Evolutionary conservation across 257 asterid species (phyloP).

Genomic region (Solanum lignicaule): DNA sequence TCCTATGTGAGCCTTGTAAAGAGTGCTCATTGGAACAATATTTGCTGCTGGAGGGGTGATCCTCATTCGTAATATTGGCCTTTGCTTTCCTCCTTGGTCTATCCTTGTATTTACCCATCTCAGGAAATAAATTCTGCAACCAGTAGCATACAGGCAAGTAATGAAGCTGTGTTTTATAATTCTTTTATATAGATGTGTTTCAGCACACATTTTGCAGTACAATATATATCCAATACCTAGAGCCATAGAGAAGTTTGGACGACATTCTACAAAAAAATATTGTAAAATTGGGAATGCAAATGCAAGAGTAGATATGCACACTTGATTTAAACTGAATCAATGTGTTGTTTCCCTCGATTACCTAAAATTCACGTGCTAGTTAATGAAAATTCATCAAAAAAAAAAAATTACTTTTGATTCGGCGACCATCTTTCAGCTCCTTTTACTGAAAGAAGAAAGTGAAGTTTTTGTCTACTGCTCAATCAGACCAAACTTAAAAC

Average conservation of each 20-base stretch:
- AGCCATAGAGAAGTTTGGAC: neutral
- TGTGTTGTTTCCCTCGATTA: neutral
- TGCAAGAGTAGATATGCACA: neutral
- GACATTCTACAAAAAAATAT: neutral
- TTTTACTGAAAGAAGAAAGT: neutral
- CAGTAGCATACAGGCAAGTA: neutral
- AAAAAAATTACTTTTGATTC: neutral
- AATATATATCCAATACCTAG: neutral
- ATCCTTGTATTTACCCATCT: slow-evolving; percentile 12
- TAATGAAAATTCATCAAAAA: neutral
- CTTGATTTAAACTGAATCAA: neutral
- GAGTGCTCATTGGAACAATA: slow-evolving; percentile 11
- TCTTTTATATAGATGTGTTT: neutral
- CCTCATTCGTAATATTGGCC: slow-evolving; percentile 7
- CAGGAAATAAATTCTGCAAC: slow-evolving; percentile 17
- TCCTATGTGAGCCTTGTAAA: slow-evolving; percentile 3
- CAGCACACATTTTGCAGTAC: neutral
- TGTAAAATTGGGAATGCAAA: neutral
- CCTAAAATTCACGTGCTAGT: neutral
- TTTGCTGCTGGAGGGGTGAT: slow-evolving; percentile 18
- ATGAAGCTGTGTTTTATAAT: neutral
- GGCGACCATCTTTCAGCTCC: neutral
- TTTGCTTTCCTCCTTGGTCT: slow-evolving; percentile 18
- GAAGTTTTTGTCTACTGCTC: neutral
- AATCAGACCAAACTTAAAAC: neutral